These are phyloP conservation scores for Claviceps sp. DNA, from an alignment of 2,329 filamentous ascomycete species.

Conservation along the genomic window DNA sequence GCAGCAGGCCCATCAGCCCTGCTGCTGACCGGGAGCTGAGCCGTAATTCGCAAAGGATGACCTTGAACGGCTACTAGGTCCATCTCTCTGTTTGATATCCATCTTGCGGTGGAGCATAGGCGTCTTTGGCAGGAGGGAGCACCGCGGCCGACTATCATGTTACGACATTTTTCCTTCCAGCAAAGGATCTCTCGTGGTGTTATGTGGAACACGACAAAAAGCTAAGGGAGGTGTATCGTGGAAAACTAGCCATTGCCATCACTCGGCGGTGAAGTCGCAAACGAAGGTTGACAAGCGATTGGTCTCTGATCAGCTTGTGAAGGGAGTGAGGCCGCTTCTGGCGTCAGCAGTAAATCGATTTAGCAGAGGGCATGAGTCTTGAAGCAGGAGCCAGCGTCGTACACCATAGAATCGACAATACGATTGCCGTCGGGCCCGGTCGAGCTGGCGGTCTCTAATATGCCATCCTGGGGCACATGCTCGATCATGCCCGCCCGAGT, in stretches of 20 bases:
- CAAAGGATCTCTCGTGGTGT: conserved; percentile 17
- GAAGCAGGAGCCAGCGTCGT: not conserved
- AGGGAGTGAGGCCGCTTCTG: conserved; percentile 8
- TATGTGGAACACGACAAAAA: conserved; percentile 14
- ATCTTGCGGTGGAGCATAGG: conserved; percentile 20
- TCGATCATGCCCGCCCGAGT: conserved; percentile 6
- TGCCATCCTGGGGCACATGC: not conserved
- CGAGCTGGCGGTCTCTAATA: not conserved
- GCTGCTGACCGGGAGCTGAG: conserved; percentile 90
- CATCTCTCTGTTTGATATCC: conserved; percentile 16
- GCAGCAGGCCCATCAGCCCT: conserved; percentile 81
- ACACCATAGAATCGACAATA: not conserved
- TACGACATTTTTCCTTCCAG: conserved; percentile 11
- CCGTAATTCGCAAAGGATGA: conserved; percentile 92
- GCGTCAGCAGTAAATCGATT: not conserved
- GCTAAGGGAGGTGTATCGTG: conserved; percentile 12
- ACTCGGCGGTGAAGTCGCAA: conserved; percentile 9
- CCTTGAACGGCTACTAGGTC: conserved; percentile 92
- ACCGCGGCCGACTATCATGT: conserved; percentile 10
- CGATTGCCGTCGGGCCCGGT: not conserved
- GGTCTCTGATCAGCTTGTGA: conserved; percentile 10
- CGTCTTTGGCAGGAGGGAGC: conserved; percentile 16
- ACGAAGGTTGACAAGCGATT: conserved; percentile 5
- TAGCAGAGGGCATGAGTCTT: not conserved
- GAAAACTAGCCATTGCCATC: conserved; percentile 8